Evolutionary conservation across 129 eudicot species (phyloP).

Genomic region (Oenanthe sinensis): DNA sequence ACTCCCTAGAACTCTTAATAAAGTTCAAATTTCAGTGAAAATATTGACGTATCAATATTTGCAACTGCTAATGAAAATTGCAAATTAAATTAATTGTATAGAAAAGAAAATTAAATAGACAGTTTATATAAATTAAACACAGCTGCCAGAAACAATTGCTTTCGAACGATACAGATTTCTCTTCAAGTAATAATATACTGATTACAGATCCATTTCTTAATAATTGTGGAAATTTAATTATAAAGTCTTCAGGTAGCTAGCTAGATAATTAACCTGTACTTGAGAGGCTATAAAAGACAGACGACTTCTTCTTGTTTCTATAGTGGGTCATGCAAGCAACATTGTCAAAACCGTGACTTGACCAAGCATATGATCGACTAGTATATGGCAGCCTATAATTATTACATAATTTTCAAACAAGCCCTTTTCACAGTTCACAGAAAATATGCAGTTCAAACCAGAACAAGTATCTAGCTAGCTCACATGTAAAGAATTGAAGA

Average conservation of each 20-base stretch:
- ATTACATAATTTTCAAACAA: not conserved
- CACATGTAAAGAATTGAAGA: not conserved
- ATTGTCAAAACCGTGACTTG: conserved; percentile 12
- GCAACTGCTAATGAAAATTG: too few species aligned
- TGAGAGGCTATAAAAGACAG: not conserved
- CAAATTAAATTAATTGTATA: too few species aligned
- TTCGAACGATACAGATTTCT: too few species aligned
- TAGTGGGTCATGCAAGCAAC: conserved; percentile 8
- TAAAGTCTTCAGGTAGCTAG: not conserved
- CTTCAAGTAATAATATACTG: not conserved
- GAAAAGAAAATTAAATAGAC: too few species aligned
- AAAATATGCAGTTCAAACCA: not conserved
- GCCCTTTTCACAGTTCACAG: not conserved
- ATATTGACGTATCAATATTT: too few species aligned
- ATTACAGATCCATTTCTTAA: not conserved
- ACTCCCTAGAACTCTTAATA: too few species aligned
- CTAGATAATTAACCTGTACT: not conserved
- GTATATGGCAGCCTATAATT: not conserved
- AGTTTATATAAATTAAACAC: too few species aligned
- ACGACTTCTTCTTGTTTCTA: conserved; percentile 2
- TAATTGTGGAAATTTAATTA: not conserved
- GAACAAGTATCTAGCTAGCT: not conserved
- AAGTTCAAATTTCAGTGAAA: too few species aligned
- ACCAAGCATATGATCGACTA: not conserved
- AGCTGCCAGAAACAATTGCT: too few species aligned